Base-by-base conservation (phyloP, 192 early-diverging fungal genomes). In the Allomyces arbusculus region DNA sequence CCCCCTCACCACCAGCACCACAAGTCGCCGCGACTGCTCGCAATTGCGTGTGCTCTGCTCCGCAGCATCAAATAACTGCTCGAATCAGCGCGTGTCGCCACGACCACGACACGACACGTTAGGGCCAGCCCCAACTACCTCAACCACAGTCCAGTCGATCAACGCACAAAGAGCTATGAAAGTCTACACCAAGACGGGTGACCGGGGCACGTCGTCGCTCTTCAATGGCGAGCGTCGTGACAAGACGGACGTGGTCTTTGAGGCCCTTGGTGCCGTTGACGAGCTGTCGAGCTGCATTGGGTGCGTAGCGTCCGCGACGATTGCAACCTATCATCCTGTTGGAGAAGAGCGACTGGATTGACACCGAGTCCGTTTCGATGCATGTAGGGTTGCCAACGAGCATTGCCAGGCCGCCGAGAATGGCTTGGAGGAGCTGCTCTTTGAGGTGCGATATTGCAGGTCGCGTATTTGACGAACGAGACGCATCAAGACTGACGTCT, bases 101-200 rank as follows among this genome's bases (percentile, higher is more conserved):
- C 33, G 33, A 8, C 33, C 33, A 40, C 33, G 33, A 40, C 33
- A 40, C 33, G 33, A 40, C 33, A 40, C 33, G 33, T 40, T 40
- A 40, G 33, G 33, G 33, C 33, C 33, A 40, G 33, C 33, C 33
- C 33, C 33, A 40, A 40, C 33, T 7, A 3, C 33, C 33, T 40
- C 33, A 40, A 8, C 33, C 33, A 40, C 33, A 40, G 8, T 40
- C 33, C 33, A 40, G 33, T 40, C 33, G 33, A 40, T 40, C 33
- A 40, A 40, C 7, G 33, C 33, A 8, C 33, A 40, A 28, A 28
- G 26, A 40, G 33, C 33, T 7, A 58, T 58, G 50, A 58, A 58
- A 58, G 20, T 67, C 12, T 67, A 67, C 66, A 67, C 66, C 40
- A 61, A 62, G 19, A 67, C 61, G 7, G 66, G 66, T 43, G 66